These are phyloP conservation scores for Penicillium steckii DNA, from an alignment of 495 filamentous ascomycete species.

Conservation along the genomic window DNA sequence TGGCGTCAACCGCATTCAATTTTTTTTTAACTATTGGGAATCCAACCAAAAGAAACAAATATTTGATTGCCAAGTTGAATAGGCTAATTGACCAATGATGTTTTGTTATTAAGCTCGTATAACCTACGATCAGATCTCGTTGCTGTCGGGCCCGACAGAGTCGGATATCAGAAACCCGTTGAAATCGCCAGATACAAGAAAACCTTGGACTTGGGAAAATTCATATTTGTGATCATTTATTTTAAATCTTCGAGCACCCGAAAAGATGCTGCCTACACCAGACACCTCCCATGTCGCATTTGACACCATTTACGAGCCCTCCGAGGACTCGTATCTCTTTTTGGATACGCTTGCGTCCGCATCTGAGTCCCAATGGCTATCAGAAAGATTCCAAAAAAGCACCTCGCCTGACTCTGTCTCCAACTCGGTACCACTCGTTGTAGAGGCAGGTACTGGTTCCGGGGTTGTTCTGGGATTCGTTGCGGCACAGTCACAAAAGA, in stretches of 20 bases:
- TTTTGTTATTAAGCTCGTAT: too few relatives aligned
- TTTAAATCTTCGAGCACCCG: too few relatives aligned
- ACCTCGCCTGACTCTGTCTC: not conserved
- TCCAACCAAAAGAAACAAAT: too few relatives aligned
- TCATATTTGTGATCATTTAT: too few relatives aligned
- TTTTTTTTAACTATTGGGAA: not conserved
- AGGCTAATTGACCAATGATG: too few relatives aligned
- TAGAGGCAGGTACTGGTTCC: conserved; percentile 90
- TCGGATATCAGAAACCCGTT: too few relatives aligned
- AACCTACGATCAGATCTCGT: too few relatives aligned
- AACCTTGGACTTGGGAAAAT: too few relatives aligned
- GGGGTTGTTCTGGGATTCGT: conserved; percentile 88
- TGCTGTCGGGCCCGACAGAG: too few relatives aligned
- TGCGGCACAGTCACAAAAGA: conserved; percentile 65
- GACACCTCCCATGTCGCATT: conserved; percentile 87
- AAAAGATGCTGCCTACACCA: conserved; percentile 82
- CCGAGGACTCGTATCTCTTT: conserved; percentile 93
- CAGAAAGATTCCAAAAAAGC: conserved; percentile 45
- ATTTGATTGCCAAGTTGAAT: not conserved
- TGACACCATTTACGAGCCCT: conserved; percentile 84
- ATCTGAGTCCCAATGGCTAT: conserved; percentile 70
- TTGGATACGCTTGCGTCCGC: conserved; percentile 84
- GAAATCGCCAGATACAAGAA: too few relatives aligned
- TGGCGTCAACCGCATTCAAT: not conserved
- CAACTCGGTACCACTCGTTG: conserved; percentile 58